A percentile compares a stretch with the other conserved stretches of the same genome.
Evolutionary conservation across 176 grass and related monocot genomes (phyloP).

Genomic region (Phoenix dactylifera): DNA sequence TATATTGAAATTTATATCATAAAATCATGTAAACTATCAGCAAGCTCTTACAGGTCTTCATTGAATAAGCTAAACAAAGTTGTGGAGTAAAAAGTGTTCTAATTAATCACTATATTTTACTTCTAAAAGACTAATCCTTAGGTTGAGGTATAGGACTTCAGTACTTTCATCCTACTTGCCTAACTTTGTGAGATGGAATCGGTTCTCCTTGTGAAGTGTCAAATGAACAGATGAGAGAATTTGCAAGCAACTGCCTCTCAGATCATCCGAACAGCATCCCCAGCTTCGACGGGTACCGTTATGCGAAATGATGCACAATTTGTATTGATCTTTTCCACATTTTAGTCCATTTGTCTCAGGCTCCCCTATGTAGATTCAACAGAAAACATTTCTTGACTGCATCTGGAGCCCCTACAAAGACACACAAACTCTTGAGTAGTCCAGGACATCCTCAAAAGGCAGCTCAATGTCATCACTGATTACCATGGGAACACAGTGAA

Average conservation of each 20-base stretch:
- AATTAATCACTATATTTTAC: too few relatives aligned
- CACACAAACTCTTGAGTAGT: slow-evolving; percentile 61
- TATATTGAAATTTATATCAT: too few relatives aligned
- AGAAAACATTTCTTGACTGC: slow-evolving; percentile 35
- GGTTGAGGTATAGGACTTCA: slow-evolving; percentile 2
- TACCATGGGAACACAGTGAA: slow-evolving; percentile 59
- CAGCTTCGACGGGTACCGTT: slow-evolving; percentile 37
- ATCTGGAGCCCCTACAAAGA: slow-evolving; percentile 57
- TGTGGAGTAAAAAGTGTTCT: too few relatives aligned
- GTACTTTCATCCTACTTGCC: slow-evolving; percentile 2
- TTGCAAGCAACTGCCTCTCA: slow-evolving; percentile 57
- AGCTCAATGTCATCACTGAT: slow-evolving; percentile 80
- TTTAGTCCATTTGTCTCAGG: slow-evolving; percentile 31
- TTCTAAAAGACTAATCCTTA: background rate
- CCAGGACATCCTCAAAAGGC: slow-evolving; percentile 68
- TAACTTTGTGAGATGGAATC: slow-evolving; percentile 33
- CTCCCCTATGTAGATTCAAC: slow-evolving; percentile 27
- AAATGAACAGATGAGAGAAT: slow-evolving; percentile 49
- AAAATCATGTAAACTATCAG: too few relatives aligned
- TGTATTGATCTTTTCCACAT: slow-evolving; percentile 50
- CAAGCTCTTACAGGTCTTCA: too few relatives aligned
- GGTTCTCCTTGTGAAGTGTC: slow-evolving; percentile 37
- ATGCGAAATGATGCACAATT: slow-evolving; percentile 62
- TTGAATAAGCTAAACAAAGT: too few relatives aligned
- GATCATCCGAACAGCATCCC: slow-evolving; percentile 77